These are phyloP conservation scores for Fusarium sp. DNA, from an alignment of 2,329 filamentous ascomycete genomes.

Conservation along the genomic window DNA sequence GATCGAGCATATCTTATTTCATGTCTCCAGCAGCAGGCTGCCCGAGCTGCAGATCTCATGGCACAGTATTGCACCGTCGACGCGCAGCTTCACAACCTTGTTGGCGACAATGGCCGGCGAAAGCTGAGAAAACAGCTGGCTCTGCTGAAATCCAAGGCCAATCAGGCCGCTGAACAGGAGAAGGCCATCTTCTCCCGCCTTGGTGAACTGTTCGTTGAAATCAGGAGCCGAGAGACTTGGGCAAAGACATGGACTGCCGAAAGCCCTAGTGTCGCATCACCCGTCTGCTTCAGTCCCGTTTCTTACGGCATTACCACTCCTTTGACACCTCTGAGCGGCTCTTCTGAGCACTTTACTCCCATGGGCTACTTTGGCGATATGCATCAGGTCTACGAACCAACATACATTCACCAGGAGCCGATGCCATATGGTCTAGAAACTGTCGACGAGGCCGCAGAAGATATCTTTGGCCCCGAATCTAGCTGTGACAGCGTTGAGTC, in stretches of 20 bases:
- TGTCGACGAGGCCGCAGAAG: conserved; percentile 39
- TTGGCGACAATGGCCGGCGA: conserved; percentile 41
- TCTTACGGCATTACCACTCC: conserved; percentile 23
- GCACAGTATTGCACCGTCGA: conserved; percentile 51
- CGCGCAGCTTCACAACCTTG: conserved; percentile 40
- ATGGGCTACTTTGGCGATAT: conserved; percentile 29
- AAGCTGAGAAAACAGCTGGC: conserved; percentile 53
- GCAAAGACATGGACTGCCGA: conserved; percentile 32
- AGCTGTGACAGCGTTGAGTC: neutral
- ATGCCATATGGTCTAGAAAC: conserved; percentile 32
- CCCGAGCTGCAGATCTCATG: conserved; percentile 50
- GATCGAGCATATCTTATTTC: conserved; percentile 59
- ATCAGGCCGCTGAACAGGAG: conserved; percentile 58
- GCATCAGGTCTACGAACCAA: neutral
- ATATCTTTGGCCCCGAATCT: conserved; percentile 7
- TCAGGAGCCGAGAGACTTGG: conserved; percentile 55
- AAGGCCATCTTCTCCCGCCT: conserved; percentile 55
- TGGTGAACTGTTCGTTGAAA: conserved; percentile 60
- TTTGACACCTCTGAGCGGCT: conserved; percentile 41
- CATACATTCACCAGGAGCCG: neutral
- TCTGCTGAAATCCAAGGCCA: conserved; percentile 54
- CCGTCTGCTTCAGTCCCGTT: conserved; percentile 21
- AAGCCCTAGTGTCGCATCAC: conserved; percentile 17
- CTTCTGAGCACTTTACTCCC: conserved; percentile 47
- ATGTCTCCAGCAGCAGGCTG: conserved; percentile 53